Percentiles rank a stretch among this genome's conserved stretches.
Conservation (phyloP, 192 early-diverging fungal species). For the Entomortierella beljakovae region DNA sequence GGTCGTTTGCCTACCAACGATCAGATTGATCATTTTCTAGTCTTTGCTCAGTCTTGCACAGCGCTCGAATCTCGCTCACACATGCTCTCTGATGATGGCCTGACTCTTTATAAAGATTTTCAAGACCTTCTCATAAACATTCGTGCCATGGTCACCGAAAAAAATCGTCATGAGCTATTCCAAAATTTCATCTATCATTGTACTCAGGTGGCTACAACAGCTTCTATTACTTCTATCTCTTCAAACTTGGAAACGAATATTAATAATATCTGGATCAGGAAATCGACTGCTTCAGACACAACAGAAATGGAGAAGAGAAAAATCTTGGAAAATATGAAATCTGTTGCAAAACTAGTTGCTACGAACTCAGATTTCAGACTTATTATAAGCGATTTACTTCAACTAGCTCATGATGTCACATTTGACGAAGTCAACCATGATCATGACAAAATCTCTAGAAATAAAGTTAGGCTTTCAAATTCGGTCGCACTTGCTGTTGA, state of each 20-base stretch:
- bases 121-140: constrained; percentile 49
- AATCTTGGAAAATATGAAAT: constrained; percentile 32
- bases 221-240: too few species aligned
- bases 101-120: constrained; percentile 47
- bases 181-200: constrained; percentile 59
- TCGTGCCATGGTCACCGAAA: constrained; percentile 39
- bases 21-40: constrained; percentile 46
- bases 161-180: constrained; percentile 57
- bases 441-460: constrained; percentile 23
- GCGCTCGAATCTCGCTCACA: constrained; percentile 47
- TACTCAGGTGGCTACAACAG: constrained; percentile 12
- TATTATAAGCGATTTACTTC: constrained; percentile 48
- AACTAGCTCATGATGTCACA: constrained; percentile 41
- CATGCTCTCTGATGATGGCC: constrained; percentile 55
- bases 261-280: too few species aligned
- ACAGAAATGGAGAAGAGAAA: constrained; percentile 32
- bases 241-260: too few species aligned
- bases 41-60: constrained; percentile 26
- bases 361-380: constrained; percentile 53
- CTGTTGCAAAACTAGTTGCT: constrained; percentile 51
- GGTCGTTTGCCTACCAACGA: constrained; percentile 58
- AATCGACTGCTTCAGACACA: neutral
- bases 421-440: constrained; percentile 50
- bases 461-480: too few species aligned
- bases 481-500: too few species aligned